A percentile compares a stretch with the other conserved stretches of the same genome.
Evolutionary conservation across 495 filamentous ascomycete species (phyloP).

Genomic region (Annulohypoxylon nitens): DNA sequence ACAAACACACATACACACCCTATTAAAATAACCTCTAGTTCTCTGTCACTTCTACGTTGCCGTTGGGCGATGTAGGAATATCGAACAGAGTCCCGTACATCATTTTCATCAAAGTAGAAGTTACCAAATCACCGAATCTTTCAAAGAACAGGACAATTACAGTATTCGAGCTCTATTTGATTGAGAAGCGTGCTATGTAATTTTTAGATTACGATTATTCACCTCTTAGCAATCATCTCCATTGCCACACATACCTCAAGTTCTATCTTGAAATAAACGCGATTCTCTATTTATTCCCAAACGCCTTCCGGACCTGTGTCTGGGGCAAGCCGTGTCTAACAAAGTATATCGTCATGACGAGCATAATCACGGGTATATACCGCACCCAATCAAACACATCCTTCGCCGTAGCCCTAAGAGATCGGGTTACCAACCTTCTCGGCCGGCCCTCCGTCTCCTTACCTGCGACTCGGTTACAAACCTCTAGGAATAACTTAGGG

Average conservation of each 20-base stretch:
- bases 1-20: too few relatives aligned
- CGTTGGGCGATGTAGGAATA: too few relatives aligned
- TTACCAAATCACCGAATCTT: too few relatives aligned
- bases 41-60: too few relatives aligned
- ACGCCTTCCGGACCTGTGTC: constrained; percentile 28
- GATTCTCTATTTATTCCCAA: constrained; percentile 8
- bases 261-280: not conserved
- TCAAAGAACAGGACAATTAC: not conserved
- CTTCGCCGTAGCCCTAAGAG: not conserved
- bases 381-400: constrained; percentile 13
- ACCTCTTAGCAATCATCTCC: not conserved
- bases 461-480: constrained; percentile 49
- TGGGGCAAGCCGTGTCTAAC: constrained; percentile 19
- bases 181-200: not conserved
- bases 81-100: too few relatives aligned
- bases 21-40: too few relatives aligned
- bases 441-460: constrained; percentile 14
- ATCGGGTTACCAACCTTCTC: not conserved
- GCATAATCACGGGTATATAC: not conserved
- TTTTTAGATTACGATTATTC: not conserved
- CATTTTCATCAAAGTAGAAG: too few relatives aligned
- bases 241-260: not conserved
- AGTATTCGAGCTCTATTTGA: not conserved
- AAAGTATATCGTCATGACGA: constrained; percentile 20
- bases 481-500: constrained; percentile 60